Evolutionary conservation across 345 rosid species (phyloP).

Genomic region (Arabis hirsuta): DNA sequence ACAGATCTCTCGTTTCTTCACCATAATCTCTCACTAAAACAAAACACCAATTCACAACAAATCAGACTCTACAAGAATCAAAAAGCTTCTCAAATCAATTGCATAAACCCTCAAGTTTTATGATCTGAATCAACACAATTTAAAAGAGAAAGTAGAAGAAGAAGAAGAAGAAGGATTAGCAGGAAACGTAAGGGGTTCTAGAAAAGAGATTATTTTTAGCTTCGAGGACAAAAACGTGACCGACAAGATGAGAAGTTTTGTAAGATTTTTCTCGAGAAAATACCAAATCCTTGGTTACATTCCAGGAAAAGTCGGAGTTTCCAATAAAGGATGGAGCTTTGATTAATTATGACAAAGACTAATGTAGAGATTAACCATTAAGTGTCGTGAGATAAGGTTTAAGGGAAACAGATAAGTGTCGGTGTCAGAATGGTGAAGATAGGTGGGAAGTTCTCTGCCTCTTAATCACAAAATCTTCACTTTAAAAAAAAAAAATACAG

Average conservation of each 20-base stretch:
- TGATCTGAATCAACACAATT: conserved; percentile 13
- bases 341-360: conserved; percentile 8
- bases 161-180: conserved; percentile 3
- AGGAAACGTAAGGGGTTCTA: conserved; percentile 6
- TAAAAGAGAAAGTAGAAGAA: background rate
- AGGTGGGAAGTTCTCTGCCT: conserved; percentile 38
- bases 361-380: conserved; percentile 16
- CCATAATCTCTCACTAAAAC: conserved; percentile 50
- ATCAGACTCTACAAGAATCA: conserved; percentile 4
- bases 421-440: conserved; percentile 20
- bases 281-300: background rate
- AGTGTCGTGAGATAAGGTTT: background rate
- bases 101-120: background rate
- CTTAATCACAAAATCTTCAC: conserved; percentile 22
- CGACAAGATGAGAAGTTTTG: conserved; percentile 45
- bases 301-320: conserved; percentile 23
- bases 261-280: conserved; percentile 23
- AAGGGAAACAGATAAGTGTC: conserved; percentile 27
- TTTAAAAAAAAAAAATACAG: background rate
- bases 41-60: background rate
- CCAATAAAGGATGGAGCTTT: conserved; percentile 23
- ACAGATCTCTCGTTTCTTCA: conserved; percentile 52
- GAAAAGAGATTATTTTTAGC: background rate
- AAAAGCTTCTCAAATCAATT: background rate
- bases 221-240: conserved; percentile 37